These are phyloP conservation scores for Teunomyces lycoperdinae DNA, from an alignment of 805 yeast species.

Conservation along the genomic window DNA sequence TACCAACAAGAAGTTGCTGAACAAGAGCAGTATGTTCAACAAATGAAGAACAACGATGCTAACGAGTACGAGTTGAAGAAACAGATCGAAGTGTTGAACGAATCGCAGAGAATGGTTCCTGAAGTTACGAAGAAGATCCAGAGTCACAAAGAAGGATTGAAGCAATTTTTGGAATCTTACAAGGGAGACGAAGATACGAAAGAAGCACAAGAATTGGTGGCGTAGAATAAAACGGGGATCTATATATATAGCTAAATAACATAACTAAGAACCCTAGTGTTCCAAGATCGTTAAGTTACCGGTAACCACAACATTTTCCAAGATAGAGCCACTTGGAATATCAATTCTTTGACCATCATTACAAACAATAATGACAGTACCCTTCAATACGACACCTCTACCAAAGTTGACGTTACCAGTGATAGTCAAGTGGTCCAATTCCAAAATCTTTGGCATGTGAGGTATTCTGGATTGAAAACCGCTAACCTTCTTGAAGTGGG, in stretches of 20 bases:
- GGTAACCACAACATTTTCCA: slow-evolving; percentile 95
- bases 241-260: background rate
- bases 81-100: slow-evolving; percentile 36
- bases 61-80: slow-evolving; percentile 68
- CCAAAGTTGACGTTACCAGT: slow-evolving; percentile 96
- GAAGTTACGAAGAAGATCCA: slow-evolving; percentile 17
- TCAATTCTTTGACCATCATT: slow-evolving; percentile 96
- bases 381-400: slow-evolving; percentile 85
- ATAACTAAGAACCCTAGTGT: slow-evolving; percentile 47
- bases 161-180: slow-evolving; percentile 34
- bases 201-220: slow-evolving; percentile 22
- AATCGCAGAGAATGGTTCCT: slow-evolving; percentile 37
- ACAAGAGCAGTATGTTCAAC: slow-evolving; percentile 47
- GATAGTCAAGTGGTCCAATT: slow-evolving; percentile 94
- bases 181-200: slow-evolving; percentile 33
- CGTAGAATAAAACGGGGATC: slow-evolving; percentile 1
- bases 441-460: slow-evolving; percentile 94
- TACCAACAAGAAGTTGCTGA: slow-evolving; percentile 60
- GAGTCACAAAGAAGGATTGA: slow-evolving; percentile 38
- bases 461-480: slow-evolving; percentile 88
- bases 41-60: slow-evolving; percentile 43
- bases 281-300: slow-evolving; percentile 94
- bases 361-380: slow-evolving; percentile 96
- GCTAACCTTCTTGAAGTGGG: slow-evolving; percentile 93
- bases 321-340: slow-evolving; percentile 91